Conservation (phyloP, 2,329 filamentous ascomycete genomes). For the Colletotrichum sp. region DNA sequence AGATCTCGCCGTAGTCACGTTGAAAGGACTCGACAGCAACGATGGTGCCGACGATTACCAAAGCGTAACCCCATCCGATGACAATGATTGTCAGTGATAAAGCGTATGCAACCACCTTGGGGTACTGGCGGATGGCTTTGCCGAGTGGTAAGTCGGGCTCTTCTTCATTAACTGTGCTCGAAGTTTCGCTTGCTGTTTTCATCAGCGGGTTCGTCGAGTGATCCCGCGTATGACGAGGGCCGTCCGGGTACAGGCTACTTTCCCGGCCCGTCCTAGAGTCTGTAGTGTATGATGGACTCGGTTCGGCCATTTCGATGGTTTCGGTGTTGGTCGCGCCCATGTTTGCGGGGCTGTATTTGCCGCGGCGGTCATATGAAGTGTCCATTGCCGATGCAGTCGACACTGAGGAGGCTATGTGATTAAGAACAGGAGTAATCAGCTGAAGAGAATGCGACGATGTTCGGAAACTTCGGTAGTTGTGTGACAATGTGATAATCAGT, state of each 20-base stretch:
- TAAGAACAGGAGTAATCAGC: too few species aligned
- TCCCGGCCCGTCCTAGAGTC: neutral
- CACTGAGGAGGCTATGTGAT: neutral
- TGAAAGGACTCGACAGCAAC: slow-evolving; percentile 32
- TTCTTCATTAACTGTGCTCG: neutral
- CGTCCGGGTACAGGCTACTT: neutral
- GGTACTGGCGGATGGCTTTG: slow-evolving; percentile 29
- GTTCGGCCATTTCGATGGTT: neutral
- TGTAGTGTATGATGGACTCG: neutral
- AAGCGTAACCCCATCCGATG: slow-evolving; percentile 34
- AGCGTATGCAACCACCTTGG: slow-evolving; percentile 30
- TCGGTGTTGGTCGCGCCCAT: neutral
- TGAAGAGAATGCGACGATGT: too few species aligned
- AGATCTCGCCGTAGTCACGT: slow-evolving; percentile 29
- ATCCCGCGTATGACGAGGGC: neutral
- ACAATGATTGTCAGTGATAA: slow-evolving; percentile 30
- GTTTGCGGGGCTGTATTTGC: neutral
- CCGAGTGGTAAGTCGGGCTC: slow-evolving; percentile 26
- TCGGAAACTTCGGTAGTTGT: neutral
- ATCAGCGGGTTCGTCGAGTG: neutral
- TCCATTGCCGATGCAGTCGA: neutral
- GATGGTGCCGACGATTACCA: slow-evolving; percentile 30
- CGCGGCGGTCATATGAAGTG: neutral
- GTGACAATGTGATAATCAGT: neutral
- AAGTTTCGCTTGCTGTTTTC: neutral